A percentile compares a stretch with the other conserved stretches of the same genome.
Evolutionary conservation across 495 filamentous ascomycete genomes (phyloP).

Genomic region (Oleoguttula mirabilis): DNA sequence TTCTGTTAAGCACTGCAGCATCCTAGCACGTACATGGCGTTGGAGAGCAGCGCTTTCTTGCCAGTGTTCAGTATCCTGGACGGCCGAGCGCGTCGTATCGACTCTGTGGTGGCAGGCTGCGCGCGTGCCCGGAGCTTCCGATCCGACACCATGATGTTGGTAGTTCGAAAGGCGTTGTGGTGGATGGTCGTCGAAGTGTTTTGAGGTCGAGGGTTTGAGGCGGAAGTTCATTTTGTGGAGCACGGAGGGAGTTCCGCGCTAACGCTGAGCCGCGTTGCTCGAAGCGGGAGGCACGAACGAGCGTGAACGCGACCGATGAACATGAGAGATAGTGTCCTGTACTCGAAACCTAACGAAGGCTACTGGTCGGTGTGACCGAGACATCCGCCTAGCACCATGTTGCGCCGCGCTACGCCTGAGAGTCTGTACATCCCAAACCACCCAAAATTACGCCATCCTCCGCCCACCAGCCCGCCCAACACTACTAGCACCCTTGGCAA

Average conservation of each 20-base stretch:
- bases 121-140: not conserved
- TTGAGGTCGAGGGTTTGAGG: too few relatives aligned
- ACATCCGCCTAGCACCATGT: not conserved
- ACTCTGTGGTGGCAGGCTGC: not conserved
- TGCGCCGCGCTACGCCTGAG: not conserved
- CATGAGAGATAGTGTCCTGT: not conserved
- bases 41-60: too few relatives aligned
- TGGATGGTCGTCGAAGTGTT: too few relatives aligned
- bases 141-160: too few relatives aligned
- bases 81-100: too few relatives aligned
- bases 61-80: too few relatives aligned
- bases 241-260: too few relatives aligned
- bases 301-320: not conserved
- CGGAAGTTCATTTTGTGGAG: too few relatives aligned
- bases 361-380: not conserved
- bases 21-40: not conserved
- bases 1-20: not conserved
- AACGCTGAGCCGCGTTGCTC: too few relatives aligned
- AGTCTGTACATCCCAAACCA: not conserved
- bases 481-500: slow-evolving; percentile 6
- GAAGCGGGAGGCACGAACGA: not conserved
- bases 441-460: slow-evolving; percentile 4
- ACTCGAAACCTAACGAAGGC: not conserved
- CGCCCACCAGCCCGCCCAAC: slow-evolving; percentile 9
- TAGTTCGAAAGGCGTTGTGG: too few relatives aligned